phyloP scores from a whole-genome alignment of 192 early-diverging fungal genomes.

The Pilobolus umbonatus region DNA sequence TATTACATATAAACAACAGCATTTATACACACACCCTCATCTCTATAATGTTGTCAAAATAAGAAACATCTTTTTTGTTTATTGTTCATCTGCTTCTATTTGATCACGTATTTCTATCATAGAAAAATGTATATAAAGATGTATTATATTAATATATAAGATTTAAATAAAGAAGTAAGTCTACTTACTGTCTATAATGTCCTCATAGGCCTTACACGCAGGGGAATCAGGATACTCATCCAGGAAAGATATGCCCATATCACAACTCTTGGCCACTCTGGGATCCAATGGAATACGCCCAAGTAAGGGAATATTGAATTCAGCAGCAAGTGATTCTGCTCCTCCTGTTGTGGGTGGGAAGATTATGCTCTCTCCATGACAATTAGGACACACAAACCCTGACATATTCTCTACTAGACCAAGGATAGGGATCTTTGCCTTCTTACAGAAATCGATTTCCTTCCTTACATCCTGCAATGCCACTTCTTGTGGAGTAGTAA shows the following conservation, averaged over 20 bases:
- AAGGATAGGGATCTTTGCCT: constrained; percentile 83
- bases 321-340: constrained; percentile 57
- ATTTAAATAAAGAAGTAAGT: not conserved
- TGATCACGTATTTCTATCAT: too few species aligned
- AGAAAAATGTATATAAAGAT: too few species aligned
- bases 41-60: too few species aligned
- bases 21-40: too few species aligned
- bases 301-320: constrained; percentile 57
- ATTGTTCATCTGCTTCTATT: not conserved
- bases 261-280: constrained; percentile 75
- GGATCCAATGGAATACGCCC: constrained; percentile 78
- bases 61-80: not conserved
- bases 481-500: constrained; percentile 94
- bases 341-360: constrained; percentile 79
- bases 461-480: constrained; percentile 91
- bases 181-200: constrained; percentile 57
- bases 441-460: constrained; percentile 94
- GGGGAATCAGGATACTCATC: constrained; percentile 87
- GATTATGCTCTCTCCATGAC: constrained; percentile 66
- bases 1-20: too few species aligned
- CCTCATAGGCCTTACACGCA: constrained; percentile 61
- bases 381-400: constrained; percentile 93
- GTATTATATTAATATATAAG: too few species aligned
- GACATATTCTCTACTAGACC: constrained; percentile 98
- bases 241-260: constrained; percentile 85